phyloP scores from a whole-genome alignment of 345 rosid genomes.

The Ricinus communis region DNA sequence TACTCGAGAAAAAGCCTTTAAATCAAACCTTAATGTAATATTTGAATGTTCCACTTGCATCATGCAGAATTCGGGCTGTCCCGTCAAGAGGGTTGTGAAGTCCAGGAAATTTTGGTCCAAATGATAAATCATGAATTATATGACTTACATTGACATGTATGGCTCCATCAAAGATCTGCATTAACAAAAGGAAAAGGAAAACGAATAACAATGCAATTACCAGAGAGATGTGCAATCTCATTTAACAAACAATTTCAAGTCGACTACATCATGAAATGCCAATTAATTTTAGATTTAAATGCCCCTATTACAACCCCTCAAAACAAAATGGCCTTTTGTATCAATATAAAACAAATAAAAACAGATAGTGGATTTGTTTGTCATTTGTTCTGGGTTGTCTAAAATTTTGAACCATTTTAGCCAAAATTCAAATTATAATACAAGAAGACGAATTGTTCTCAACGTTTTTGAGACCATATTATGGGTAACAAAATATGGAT shows the following conservation, averaged over 20 bases:
- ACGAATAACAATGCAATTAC: background rate
- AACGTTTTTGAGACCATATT: no score
- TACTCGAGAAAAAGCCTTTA: constrained; percentile 10
- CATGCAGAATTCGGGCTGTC: constrained; percentile 63
- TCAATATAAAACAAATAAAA: no score
- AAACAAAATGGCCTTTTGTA: no score
- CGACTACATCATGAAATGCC: background rate
- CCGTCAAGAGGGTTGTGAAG: constrained; percentile 95
- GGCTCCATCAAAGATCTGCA: constrained; percentile 88
- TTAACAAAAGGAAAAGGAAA: constrained; percentile 7
- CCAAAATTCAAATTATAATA: no score
- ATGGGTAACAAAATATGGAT: no score
- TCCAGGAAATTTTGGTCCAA: constrained; percentile 96
- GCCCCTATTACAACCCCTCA: no score
- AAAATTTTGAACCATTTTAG: no score
- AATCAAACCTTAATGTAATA: constrained; percentile 85
- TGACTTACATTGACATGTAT: constrained; percentile 89
- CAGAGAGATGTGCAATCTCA: background rate
- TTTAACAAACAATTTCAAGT: background rate
- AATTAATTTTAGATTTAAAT: background rate
- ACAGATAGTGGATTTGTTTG: no score
- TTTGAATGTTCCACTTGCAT: constrained; percentile 87
- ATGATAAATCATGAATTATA: constrained; percentile 78
- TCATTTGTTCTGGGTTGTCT: no score
- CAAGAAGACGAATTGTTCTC: no score